These are phyloP conservation scores for Casaregolazyma suthepensis DNA, from an alignment of 1,139 yeast species.

Conservation along the genomic window DNA sequence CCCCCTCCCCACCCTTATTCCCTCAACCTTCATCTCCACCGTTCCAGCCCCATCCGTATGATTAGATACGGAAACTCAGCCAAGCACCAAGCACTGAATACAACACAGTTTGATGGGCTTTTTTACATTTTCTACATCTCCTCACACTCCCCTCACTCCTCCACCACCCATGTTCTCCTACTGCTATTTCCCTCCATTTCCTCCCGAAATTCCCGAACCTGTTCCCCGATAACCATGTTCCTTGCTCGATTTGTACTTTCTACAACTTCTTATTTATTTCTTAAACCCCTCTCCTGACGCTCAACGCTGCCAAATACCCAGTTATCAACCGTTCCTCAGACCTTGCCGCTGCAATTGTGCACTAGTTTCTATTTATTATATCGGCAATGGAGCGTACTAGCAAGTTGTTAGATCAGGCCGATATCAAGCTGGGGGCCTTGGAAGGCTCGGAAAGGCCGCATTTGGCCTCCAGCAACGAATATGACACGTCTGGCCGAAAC, in stretches of 20 bases:
- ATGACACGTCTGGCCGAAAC: slow-evolving; percentile 1
- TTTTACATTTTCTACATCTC: background rate
- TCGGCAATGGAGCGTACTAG: background rate
- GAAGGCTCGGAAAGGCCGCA: background rate
- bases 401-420: background rate
- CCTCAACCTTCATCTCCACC: background rate
- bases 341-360: background rate
- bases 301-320: background rate
- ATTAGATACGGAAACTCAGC: background rate
- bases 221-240: background rate
- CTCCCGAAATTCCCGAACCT: background rate
- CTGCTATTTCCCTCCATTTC: background rate
- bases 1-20: too few relatives aligned
- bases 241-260: background rate
- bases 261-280: background rate
- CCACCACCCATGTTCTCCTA: background rate
- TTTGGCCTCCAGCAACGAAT: slow-evolving; percentile 1
- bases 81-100: too few relatives aligned
- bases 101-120: background rate
- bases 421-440: background rate
- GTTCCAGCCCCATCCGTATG: background rate
- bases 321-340: background rate
- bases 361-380: background rate
- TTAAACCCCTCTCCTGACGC: background rate
- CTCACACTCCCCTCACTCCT: background rate